Percentiles rank a stretch among this genome's conserved stretches.
These are phyloP conservation scores for Xylariales sp. DNA, from an alignment of 2,329 filamentous ascomycete species.

Conservation along the genomic window DNA sequence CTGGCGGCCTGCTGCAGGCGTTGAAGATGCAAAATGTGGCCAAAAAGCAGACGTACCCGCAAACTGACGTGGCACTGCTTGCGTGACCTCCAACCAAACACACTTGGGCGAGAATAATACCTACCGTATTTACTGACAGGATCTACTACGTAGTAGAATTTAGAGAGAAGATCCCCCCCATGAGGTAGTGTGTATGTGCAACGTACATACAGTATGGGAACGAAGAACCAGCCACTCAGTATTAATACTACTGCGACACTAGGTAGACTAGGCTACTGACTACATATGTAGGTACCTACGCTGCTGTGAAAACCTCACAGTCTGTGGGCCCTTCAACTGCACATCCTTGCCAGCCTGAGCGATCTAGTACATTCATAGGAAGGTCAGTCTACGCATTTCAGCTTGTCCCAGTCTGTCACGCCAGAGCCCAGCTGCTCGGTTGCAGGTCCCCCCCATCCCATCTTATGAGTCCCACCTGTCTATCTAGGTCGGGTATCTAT, in stretches of 20 bases:
- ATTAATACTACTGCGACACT: neutral
- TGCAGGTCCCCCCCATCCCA: conserved; percentile 12
- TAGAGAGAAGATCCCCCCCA: conserved; percentile 7
- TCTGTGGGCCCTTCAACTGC: conserved; percentile 15
- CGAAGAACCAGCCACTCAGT: no score
- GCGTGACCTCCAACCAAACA: conserved; percentile 13
- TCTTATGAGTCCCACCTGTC: conserved; percentile 29
- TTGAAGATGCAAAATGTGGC: conserved; percentile 21
- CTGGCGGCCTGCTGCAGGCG: neutral
- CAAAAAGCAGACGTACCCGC: conserved; percentile 27
- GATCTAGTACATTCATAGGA: no score
- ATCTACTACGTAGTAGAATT: neutral
- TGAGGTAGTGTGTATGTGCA: no score
- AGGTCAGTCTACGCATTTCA: conserved; percentile 19
- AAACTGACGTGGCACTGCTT: conserved; percentile 35
- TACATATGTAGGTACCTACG: neutral
- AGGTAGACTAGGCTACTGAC: neutral
- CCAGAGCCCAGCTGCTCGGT: conserved; percentile 30
- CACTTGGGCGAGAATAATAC: neutral
- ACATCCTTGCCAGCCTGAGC: neutral
- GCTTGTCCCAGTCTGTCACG: conserved; percentile 20
- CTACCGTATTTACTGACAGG: neutral
- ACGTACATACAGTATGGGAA: neutral
- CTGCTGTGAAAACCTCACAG: conserved; percentile 15
- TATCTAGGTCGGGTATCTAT: conserved; percentile 7